These are phyloP conservation scores for Candida gigantensis DNA, from an alignment of 1,139 yeast genomes.

Conservation along the genomic window DNA sequence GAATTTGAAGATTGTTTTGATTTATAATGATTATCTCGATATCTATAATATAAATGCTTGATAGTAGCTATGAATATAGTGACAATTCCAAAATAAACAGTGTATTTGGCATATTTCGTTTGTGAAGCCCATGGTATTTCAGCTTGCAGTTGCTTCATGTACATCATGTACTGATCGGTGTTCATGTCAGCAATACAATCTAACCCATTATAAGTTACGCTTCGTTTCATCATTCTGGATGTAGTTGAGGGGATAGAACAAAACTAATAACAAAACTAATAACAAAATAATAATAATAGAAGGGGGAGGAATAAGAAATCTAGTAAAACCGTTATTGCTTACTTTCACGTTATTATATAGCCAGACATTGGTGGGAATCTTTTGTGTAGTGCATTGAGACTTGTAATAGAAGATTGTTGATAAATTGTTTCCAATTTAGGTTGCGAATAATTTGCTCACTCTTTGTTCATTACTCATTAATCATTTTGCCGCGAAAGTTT, in stretches of 20 bases:
- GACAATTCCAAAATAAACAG: slow-evolving; percentile 47
- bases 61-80: slow-evolving; percentile 38
- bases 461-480: no score
- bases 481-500: no score
- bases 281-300: neutral
- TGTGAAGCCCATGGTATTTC: slow-evolving; percentile 42
- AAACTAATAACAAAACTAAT: neutral
- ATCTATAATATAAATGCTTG: slow-evolving; percentile 39
- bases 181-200: slow-evolving; percentile 47
- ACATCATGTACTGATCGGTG: slow-evolving; percentile 26
- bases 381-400: neutral
- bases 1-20: slow-evolving; percentile 12
- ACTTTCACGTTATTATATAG: neutral
- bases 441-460: slow-evolving; percentile 1
- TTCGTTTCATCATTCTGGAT: slow-evolving; percentile 12
- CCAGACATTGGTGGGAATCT: neutral
- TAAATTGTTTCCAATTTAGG: neutral
- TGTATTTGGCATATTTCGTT: slow-evolving; percentile 43
- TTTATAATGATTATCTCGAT: slow-evolving; percentile 34
- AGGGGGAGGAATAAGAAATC: no score
- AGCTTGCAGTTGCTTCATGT: slow-evolving; percentile 34
- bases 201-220: slow-evolving; percentile 36
- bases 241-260: neutral
- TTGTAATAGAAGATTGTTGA: neutral
- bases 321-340: neutral